A percentile compares a stretch with the other conserved stretches of the same genome.
These are phyloP conservation scores for Arachis monticola DNA, from an alignment of 331 rosid species.

Conservation along the genomic window DNA sequence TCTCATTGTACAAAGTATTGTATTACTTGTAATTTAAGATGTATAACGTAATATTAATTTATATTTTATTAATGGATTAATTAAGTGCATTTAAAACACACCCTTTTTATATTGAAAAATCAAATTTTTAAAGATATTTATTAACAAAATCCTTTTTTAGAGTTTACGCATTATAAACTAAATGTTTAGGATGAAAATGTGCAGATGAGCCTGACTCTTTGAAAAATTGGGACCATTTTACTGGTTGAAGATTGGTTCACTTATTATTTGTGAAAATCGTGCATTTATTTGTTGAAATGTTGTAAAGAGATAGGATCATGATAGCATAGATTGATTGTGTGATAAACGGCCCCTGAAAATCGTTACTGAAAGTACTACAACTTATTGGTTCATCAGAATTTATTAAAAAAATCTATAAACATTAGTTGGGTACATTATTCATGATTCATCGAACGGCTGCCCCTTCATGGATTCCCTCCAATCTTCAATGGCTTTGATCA, in stretches of 20 bases:
- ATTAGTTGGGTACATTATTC: not conserved
- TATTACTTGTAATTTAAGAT: too few relatives aligned
- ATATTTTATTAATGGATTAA: too few relatives aligned
- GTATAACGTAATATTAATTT: too few relatives aligned
- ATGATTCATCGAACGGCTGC: constrained; percentile 25
- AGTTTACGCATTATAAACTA: too few relatives aligned
- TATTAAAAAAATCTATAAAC: not conserved
- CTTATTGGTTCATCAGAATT: constrained; percentile 15
- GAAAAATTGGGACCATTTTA: not conserved
- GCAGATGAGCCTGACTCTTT: not conserved
- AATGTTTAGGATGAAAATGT: not conserved
- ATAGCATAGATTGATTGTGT: constrained; percentile 3
- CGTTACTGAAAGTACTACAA: constrained; percentile 4
- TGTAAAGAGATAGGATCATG: not conserved
- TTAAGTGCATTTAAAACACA: too few relatives aligned
- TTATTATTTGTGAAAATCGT: not conserved
- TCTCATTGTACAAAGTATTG: too few relatives aligned
- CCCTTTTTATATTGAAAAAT: too few relatives aligned
- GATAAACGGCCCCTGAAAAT: constrained; percentile 26
- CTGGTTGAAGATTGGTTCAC: constrained; percentile 1
- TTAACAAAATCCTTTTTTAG: too few relatives aligned
- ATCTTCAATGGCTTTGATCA: constrained; percentile 10
- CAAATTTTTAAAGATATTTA: too few relatives aligned
- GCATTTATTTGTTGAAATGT: constrained; percentile 19
- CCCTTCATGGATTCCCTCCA: constrained; percentile 22